These are phyloP conservation scores for Hyphodiscus sp. DNA, from an alignment of 2,329 filamentous ascomycete species.

Conservation along the genomic window DNA sequence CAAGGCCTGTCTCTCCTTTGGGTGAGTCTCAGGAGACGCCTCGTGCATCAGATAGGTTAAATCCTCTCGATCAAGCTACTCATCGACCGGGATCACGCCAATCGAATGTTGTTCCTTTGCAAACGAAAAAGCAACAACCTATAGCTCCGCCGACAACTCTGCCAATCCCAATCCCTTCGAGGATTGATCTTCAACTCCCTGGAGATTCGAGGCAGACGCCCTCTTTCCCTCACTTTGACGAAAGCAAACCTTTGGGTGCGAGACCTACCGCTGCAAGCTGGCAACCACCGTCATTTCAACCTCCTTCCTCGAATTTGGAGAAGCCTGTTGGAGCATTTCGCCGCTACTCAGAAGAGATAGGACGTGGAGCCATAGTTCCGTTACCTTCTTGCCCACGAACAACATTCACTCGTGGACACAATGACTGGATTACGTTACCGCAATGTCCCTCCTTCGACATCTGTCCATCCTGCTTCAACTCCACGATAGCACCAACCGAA, in stretches of 20 bases:
- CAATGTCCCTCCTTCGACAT: constrained; percentile 68
- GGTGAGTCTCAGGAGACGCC: constrained; percentile 14
- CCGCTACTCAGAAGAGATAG: constrained; percentile 48
- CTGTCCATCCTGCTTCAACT: constrained; percentile 72
- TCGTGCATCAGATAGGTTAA: constrained; percentile 16
- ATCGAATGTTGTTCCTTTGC: constrained; percentile 10
- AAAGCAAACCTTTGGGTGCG: constrained; percentile 5
- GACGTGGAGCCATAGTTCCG: constrained; percentile 36
- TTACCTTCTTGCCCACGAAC: constrained; percentile 67
- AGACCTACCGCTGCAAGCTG: constrained; percentile 30
- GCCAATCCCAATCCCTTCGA: constrained; percentile 22
- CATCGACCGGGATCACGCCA: constrained; percentile 17
- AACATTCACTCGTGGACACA: constrained; percentile 52
- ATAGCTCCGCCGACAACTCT: constrained; percentile 11
- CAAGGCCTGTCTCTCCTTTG: constrained; percentile 23
- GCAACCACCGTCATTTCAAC: constrained; percentile 42
- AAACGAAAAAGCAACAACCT: constrained; percentile 7
- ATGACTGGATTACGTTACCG: constrained; percentile 77
- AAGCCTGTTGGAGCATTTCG: constrained; percentile 42
- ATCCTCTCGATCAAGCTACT: constrained; percentile 15
- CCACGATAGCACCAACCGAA: constrained; percentile 60
- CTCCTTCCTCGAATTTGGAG: constrained; percentile 28
- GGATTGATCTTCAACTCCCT: constrained; percentile 14
- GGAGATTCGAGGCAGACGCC: constrained; percentile 15
- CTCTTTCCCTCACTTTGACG: constrained; percentile 15